phyloP scores from a whole-genome alignment of 306 rosid genomes.

The Cucurbita ficifolia region DNA sequence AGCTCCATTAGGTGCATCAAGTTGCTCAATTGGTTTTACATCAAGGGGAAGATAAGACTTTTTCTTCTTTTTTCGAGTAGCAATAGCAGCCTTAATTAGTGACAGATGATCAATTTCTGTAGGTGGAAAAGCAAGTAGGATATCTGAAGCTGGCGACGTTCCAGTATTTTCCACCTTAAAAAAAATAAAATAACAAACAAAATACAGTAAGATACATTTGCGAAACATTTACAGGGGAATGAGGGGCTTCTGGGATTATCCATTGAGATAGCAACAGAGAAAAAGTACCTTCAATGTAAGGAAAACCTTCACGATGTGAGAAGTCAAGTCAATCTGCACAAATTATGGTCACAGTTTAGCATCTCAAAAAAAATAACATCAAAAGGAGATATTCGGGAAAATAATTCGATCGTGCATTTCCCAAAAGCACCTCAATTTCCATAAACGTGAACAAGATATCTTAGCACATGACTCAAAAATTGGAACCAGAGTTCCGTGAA shows the following conservation, averaged over 20 bases:
- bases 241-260: neutral
- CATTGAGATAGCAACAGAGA: neutral
- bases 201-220: neutral
- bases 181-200: neutral
- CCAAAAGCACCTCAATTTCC: neutral
- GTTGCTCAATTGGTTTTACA: constrained; percentile 46
- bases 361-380: constrained; percentile 13
- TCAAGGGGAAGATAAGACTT: constrained; percentile 64
- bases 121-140: constrained; percentile 75
- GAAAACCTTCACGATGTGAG: constrained; percentile 75
- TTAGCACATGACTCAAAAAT: neutral
- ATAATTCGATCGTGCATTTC: neutral
- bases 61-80: constrained; percentile 67
- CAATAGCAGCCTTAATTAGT: constrained; percentile 47
- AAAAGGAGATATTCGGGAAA: neutral
- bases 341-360: neutral
- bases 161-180: constrained; percentile 73
- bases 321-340: constrained; percentile 76
- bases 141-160: constrained; percentile 54
- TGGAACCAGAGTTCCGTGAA: neutral
- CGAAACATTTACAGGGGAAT: neutral
- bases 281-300: constrained; percentile 68
- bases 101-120: constrained; percentile 58
- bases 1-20: constrained; percentile 78
- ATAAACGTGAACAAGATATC: neutral